A percentile compares a stretch with the other conserved stretches of the same genome.
Conservation (phyloP, 2,329 filamentous ascomycete species). For the Fusarium xylarioides region DNA sequence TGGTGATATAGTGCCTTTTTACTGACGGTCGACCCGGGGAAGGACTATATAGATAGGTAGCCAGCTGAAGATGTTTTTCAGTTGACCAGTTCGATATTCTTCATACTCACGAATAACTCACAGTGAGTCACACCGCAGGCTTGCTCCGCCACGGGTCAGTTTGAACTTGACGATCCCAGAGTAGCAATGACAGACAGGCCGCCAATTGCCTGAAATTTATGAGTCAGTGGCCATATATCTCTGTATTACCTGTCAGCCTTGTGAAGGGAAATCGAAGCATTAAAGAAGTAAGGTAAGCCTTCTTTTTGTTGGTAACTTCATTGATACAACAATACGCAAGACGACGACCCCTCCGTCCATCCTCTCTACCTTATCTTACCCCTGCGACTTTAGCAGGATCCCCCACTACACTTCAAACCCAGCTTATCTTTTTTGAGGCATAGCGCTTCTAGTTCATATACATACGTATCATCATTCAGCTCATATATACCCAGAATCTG, state of each 20-base stretch:
- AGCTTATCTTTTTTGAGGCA: background rate
- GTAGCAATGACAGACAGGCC: background rate
- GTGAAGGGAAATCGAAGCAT: background rate
- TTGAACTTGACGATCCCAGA: background rate
- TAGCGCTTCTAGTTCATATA: background rate
- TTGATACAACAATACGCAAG: background rate
- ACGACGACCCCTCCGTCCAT: background rate
- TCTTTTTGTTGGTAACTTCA: background rate
- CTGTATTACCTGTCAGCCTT: background rate
- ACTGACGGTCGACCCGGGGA: background rate
- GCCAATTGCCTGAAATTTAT: background rate
- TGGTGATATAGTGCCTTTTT: background rate
- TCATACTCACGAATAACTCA: background rate
- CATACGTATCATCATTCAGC: background rate
- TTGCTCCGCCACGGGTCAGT: background rate
- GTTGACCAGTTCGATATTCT: background rate
- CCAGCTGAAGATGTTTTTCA: background rate
- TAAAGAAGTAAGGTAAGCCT: background rate
- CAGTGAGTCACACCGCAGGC: constrained; percentile 3
- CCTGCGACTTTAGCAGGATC: background rate
- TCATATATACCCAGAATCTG: background rate
- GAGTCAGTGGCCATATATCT: background rate
- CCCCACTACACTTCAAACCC: background rate
- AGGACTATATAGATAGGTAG: background rate
- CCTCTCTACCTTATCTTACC: background rate